Evolutionary conservation across 1,139 yeast genomes (phyloP).

Genomic region (Magnusiomyces ingens): DNA sequence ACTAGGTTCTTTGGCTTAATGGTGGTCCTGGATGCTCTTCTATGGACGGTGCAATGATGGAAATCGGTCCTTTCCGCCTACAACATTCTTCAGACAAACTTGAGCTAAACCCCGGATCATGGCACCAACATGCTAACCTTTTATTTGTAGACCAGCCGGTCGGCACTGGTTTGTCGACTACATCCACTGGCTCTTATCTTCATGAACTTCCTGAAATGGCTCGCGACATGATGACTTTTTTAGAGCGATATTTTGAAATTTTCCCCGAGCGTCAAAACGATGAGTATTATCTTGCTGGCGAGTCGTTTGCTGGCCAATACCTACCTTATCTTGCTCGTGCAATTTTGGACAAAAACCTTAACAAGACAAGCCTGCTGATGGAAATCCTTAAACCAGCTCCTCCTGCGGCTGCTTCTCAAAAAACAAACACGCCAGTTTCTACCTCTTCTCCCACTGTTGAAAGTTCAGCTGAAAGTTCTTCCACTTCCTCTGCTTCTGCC

Average conservation of each 20-base stretch:
- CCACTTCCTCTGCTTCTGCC: slow-evolving; percentile 19
- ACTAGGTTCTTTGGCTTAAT: slow-evolving; percentile 64
- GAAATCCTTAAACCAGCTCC: neutral
- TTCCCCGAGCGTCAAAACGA: slow-evolving; percentile 69
- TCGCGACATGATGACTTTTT: slow-evolving; percentile 54
- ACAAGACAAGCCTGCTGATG: slow-evolving; percentile 17
- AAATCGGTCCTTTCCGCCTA: slow-evolving; percentile 81
- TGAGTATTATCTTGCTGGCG: slow-evolving; percentile 81
- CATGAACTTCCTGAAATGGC: slow-evolving; percentile 51
- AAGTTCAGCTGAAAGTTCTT: neutral
- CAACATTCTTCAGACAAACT: slow-evolving; percentile 40
- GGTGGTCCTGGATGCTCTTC: slow-evolving; percentile 92
- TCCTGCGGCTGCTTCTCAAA: no score
- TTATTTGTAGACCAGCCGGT: slow-evolving; percentile 91
- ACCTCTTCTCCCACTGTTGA: neutral
- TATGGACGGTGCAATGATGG: slow-evolving; percentile 95
- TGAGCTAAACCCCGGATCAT: slow-evolving; percentile 61
- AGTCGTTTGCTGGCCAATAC: slow-evolving; percentile 95
- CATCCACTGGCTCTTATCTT: slow-evolving; percentile 45
- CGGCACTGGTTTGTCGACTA: slow-evolving; percentile 82
- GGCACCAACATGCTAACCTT: slow-evolving; percentile 76
- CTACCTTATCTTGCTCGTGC: slow-evolving; percentile 79
- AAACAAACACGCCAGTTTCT: no score
- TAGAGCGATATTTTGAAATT: slow-evolving; percentile 56
- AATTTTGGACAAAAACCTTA: slow-evolving; percentile 45